Evolutionary conservation across 371 early-diverging fungal species (phyloP).

Genomic region (Lichtheimia hyalospora): DNA sequence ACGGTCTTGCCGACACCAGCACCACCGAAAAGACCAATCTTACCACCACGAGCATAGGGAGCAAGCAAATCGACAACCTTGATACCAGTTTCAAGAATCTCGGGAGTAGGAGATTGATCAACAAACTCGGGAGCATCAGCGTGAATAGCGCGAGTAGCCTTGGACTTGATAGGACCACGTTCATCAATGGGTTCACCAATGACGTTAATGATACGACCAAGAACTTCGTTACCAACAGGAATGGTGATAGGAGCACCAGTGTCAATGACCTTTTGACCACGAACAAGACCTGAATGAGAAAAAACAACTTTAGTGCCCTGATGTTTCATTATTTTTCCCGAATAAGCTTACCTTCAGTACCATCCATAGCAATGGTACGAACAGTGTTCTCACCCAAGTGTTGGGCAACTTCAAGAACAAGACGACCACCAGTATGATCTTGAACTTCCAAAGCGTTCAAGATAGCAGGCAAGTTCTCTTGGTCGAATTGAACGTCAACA

Average conservation of each 20-base stretch:
- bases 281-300: conserved; percentile 87
- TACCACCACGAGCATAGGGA: conserved; percentile 98
- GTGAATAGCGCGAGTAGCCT: conserved; percentile 88
- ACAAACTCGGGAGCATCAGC: conserved; percentile 93
- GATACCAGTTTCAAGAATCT: conserved; percentile 97
- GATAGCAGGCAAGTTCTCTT: conserved; percentile 90
- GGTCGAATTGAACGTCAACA: conserved; percentile 97
- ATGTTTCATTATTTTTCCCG: conserved; percentile 41
- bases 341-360: conserved; percentile 55
- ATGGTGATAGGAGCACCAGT: conserved; percentile 94
- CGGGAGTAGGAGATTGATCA: conserved; percentile 96
- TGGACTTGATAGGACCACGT: conserved; percentile 94
- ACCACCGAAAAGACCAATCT: conserved; percentile 98
- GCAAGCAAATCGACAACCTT: conserved; percentile 98
- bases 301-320: background rate
- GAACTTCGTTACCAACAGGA: conserved; percentile 94
- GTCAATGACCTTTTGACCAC: conserved; percentile 94
- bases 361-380: conserved; percentile 99
- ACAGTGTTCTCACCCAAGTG: conserved; percentile 98
- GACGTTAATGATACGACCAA: conserved; percentile 98
- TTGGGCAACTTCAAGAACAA: conserved; percentile 96
- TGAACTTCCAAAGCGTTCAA: conserved; percentile 96
- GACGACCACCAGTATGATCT: conserved; percentile 74
- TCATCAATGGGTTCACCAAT: conserved; percentile 98
- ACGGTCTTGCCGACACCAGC: conserved; percentile 98